These are phyloP conservation scores for Cadophora malorum DNA, from an alignment of 2,329 filamentous ascomycete species.

Conservation along the genomic window DNA sequence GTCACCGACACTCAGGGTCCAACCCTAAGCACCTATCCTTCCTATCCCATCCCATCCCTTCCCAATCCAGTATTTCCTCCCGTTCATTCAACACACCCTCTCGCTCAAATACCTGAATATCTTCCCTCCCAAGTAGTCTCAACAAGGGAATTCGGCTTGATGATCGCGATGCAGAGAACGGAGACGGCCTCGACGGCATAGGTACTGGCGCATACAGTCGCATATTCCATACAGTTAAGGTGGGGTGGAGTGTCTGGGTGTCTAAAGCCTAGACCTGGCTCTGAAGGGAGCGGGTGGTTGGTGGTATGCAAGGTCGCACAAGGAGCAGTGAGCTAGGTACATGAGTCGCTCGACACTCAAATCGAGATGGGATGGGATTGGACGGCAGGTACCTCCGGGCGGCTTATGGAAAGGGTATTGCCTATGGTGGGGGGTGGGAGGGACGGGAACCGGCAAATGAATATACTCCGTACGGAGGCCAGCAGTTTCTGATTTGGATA, in stretches of 20 bases:
- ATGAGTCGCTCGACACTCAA: too few relatives aligned
- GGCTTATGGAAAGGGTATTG: too few relatives aligned
- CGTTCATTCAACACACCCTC: neutral
- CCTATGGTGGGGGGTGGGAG: too few relatives aligned
- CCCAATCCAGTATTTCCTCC: neutral
- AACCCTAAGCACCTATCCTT: neutral
- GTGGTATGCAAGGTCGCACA: neutral
- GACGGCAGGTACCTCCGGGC: too few relatives aligned
- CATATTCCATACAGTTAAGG: neutral
- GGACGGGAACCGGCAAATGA: neutral
- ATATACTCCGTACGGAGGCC: too few relatives aligned
- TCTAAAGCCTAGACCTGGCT: neutral
- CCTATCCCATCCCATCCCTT: neutral
- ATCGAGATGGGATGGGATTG: too few relatives aligned
- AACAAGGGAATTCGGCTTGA: neutral
- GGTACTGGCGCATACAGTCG: too few relatives aligned
- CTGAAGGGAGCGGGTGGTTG: neutral
- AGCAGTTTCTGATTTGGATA: too few relatives aligned
- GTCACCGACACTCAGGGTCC: neutral
- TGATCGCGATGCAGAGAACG: neutral
- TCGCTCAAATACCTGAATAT: neutral
- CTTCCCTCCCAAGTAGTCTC: neutral
- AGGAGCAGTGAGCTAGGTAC: too few relatives aligned
- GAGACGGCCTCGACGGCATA: neutral
- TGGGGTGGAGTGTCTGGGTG: neutral